These are phyloP conservation scores for Penicillium aurantiogriseum DNA, from an alignment of 2,329 filamentous ascomycete genomes.

Conservation along the genomic window DNA sequence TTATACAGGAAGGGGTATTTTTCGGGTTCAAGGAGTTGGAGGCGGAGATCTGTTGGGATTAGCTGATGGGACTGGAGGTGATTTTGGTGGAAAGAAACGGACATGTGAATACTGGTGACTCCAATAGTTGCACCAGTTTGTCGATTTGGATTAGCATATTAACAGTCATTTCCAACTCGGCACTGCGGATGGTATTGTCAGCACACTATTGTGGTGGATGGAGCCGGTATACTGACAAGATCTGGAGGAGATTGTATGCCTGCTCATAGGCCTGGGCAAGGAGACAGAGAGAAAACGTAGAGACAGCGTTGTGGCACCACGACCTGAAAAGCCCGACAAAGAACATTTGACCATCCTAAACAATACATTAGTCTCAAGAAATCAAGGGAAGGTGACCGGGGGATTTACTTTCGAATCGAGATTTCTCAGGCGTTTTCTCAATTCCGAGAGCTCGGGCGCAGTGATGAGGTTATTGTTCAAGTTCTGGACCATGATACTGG, in stretches of 20 bases:
- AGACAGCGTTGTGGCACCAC: constrained; percentile 98
- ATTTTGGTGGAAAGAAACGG: constrained; percentile 32
- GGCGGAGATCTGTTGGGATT: constrained; percentile 68
- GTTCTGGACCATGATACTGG: constrained; percentile 99
- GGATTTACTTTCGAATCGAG: constrained; percentile 71
- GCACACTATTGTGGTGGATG: background rate
- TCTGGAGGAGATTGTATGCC: constrained; percentile 90
- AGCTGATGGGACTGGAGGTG: constrained; percentile 8
- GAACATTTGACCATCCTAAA: constrained; percentile 85
- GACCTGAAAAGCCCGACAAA: constrained; percentile 93
- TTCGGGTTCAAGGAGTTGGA: constrained; percentile 93
- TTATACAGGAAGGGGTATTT: constrained; percentile 95
- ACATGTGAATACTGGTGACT: constrained; percentile 98
- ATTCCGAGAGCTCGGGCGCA: constrained; percentile 85
- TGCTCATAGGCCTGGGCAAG: constrained; percentile 97
- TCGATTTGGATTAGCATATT: constrained; percentile 99
- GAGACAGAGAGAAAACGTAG: constrained; percentile 92
- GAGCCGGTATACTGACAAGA: constrained; percentile 65
- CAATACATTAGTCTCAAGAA: constrained; percentile 17
- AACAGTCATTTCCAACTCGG: constrained; percentile 97
- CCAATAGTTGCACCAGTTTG: constrained; percentile 92
- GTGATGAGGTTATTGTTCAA: constrained; percentile 99
- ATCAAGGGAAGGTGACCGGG: background rate
- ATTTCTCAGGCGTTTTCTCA: constrained; percentile 86
- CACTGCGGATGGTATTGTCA: constrained; percentile 55